Conservation (phyloP, 441 rosid species). For the Gossypium schwendimanii region DNA sequence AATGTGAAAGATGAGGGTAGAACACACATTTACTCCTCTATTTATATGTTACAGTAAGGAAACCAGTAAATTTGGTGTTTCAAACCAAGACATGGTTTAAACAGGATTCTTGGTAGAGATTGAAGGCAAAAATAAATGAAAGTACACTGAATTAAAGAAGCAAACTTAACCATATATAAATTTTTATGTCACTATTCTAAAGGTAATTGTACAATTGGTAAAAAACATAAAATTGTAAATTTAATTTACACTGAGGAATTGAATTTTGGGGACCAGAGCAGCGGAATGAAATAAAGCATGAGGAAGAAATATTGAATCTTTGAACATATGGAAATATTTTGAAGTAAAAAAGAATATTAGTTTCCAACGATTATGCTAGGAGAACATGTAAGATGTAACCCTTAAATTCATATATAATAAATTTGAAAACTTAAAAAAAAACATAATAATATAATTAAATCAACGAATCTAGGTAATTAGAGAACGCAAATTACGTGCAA, state of each 20-base stretch:
- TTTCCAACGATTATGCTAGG: too few relatives aligned
- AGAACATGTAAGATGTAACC: background rate
- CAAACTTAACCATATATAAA: background rate
- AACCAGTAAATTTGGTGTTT: too few relatives aligned
- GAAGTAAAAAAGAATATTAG: too few relatives aligned
- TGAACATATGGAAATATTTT: background rate
- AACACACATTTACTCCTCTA: background rate
- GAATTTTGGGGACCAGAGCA: conserved; percentile 5
- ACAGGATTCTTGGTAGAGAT: background rate
- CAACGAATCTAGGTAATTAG: background rate
- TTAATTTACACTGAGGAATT: background rate
- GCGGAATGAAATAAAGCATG: conserved; percentile 19
- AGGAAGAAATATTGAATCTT: conserved; percentile 3
- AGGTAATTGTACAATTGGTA: background rate
- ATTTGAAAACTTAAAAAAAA: background rate
- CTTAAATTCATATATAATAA: background rate
- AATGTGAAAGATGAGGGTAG: background rate
- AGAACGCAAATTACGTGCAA: background rate
- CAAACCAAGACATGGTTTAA: background rate
- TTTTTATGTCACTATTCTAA: background rate
- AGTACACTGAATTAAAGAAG: background rate
- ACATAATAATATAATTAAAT: background rate
- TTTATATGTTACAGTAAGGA: too few relatives aligned
- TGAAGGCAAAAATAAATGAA: background rate
- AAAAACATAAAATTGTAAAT: too few relatives aligned